Percentiles rank a stretch among this genome's conserved stretches.
Evolutionary conservation across 1,139 yeast species (phyloP).

Genomic region (Kodamaea arcana): DNA sequence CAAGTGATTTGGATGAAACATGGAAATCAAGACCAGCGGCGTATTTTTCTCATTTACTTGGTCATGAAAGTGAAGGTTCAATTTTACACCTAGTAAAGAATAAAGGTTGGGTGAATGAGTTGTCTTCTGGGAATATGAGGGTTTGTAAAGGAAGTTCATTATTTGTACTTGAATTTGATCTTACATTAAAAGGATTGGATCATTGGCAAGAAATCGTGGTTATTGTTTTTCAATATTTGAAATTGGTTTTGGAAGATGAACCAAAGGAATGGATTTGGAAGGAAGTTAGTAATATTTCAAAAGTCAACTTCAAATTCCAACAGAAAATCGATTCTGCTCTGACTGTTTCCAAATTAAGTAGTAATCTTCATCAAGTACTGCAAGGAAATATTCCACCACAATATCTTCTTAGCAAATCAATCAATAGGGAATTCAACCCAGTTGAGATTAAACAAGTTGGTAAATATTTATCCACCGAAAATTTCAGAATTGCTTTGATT

Average conservation of each 20-base stretch:
- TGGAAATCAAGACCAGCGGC: slow-evolving; percentile 70
- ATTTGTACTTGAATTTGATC: slow-evolving; percentile 65
- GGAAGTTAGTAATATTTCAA: slow-evolving; percentile 45
- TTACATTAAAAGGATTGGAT: slow-evolving; percentile 68
- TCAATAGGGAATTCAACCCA: slow-evolving; percentile 59
- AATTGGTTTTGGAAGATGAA: slow-evolving; percentile 44
- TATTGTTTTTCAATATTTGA: slow-evolving; percentile 66
- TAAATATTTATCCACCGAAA: slow-evolving; percentile 48
- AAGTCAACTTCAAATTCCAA: slow-evolving; percentile 56
- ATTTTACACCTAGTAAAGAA: slow-evolving; percentile 63
- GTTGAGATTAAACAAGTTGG: slow-evolving; percentile 50
- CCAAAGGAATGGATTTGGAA: slow-evolving; percentile 60
- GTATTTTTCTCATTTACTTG: slow-evolving; percentile 75
- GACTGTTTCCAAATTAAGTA: slow-evolving; percentile 54
- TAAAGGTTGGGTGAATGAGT: slow-evolving; percentile 74
- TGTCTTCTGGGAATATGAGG: slow-evolving; percentile 70
- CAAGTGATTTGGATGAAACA: slow-evolving; percentile 58
- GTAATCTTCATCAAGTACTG: slow-evolving; percentile 37
- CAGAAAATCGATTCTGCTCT: slow-evolving; percentile 63
- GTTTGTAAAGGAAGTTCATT: slow-evolving; percentile 67
- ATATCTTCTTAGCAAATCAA: slow-evolving; percentile 52
- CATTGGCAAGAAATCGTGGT: slow-evolving; percentile 60
- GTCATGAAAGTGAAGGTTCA: slow-evolving; percentile 91
- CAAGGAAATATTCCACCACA: slow-evolving; percentile 56
- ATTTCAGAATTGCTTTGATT: slow-evolving; percentile 57